Conservation (phyloP, 2,329 filamentous ascomycete species). For the Arthrobotrys megalospora region DNA sequence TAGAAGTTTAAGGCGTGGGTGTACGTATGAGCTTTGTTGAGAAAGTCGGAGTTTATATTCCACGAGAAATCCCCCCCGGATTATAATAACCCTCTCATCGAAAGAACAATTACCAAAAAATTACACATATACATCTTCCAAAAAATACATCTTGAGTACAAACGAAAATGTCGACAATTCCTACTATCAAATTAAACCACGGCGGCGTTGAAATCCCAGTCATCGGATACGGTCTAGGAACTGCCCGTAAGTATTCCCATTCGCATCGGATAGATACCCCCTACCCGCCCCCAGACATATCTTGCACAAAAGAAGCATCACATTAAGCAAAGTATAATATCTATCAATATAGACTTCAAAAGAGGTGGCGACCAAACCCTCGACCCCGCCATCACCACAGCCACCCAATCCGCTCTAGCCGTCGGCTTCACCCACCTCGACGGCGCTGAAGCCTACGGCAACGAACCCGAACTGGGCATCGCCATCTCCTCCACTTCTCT, state of each 20-base stretch:
- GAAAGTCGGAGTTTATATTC: background rate
- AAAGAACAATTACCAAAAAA: no score
- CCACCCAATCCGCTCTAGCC: slow-evolving; percentile 75
- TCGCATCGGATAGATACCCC: no score
- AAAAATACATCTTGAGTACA: background rate
- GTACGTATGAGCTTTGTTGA: background rate
- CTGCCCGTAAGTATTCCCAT: slow-evolving; percentile 38
- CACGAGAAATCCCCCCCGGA: background rate
- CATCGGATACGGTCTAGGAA: slow-evolving; percentile 51
- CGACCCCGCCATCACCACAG: slow-evolving; percentile 68
- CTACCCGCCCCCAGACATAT: background rate
- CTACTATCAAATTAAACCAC: slow-evolving; percentile 28
- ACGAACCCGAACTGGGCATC: slow-evolving; percentile 79
- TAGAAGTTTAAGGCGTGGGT: slow-evolving; percentile 8
- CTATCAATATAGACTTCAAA: slow-evolving; percentile 67
- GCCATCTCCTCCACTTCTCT: slow-evolving; percentile 77
- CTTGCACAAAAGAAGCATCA: background rate
- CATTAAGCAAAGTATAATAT: background rate
- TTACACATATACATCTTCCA: background rate
- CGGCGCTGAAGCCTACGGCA: slow-evolving; percentile 79
- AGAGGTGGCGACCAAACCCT: slow-evolving; percentile 67
- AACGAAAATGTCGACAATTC: slow-evolving; percentile 16
- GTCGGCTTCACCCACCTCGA: slow-evolving; percentile 82
- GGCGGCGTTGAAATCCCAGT: slow-evolving; percentile 44
- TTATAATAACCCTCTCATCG: no score